These are phyloP conservation scores for Alnus rubra DNA, from an alignment of 306 rosid species.

Conservation along the genomic window DNA sequence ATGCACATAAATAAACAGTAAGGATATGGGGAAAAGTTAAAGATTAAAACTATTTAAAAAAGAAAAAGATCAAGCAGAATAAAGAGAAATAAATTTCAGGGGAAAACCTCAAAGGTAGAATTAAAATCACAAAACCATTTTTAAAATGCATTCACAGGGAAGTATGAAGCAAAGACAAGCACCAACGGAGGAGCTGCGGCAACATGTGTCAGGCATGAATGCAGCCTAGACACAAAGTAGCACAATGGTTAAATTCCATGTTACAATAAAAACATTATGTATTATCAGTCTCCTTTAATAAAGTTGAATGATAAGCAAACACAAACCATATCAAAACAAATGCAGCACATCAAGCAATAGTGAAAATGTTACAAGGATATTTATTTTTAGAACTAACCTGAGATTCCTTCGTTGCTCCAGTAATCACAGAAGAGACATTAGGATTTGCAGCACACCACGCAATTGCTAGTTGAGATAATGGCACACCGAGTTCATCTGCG, in stretches of 20 bases:
- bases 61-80: neutral
- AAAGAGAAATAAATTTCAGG: neutral
- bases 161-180: neutral
- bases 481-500: conserved; percentile 92
- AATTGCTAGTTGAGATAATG: conserved; percentile 83
- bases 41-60: neutral
- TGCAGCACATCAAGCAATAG: neutral
- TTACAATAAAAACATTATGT: neutral
- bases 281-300: neutral
- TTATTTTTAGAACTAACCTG: conserved; percentile 63
- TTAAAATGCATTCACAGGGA: neutral
- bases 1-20: neutral
- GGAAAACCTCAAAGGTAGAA: neutral
- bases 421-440: conserved; percentile 88
- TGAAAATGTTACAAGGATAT: neutral
- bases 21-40: neutral
- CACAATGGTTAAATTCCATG: neutral
- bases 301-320: neutral
- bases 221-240: neutral
- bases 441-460: conserved; percentile 99
- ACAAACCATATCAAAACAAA: neutral
- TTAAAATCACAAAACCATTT: neutral
- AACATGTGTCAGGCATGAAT: neutral
- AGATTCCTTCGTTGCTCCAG: conserved; percentile 96
- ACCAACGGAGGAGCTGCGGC: neutral